These are phyloP conservation scores for Puccinellia tenuiflora DNA, from an alignment of 176 grass and related monocot species.

Conservation along the genomic window DNA sequence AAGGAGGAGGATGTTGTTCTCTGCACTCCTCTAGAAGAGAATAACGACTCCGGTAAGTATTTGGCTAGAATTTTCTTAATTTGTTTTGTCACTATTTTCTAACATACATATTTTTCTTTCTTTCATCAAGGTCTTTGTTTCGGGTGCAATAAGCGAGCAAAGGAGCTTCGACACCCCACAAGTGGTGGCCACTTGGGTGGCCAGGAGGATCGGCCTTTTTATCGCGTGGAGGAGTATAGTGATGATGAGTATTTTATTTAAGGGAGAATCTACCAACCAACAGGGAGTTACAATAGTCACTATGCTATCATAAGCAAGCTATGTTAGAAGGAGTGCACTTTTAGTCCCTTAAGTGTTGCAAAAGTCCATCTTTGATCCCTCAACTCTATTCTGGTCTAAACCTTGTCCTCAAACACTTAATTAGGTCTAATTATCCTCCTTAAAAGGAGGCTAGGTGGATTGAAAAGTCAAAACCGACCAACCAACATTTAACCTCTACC, in stretches of 20 bases:
- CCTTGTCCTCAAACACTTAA: too few species aligned
- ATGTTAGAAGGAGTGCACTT: too few species aligned
- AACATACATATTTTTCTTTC: not conserved
- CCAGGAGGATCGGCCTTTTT: not conserved
- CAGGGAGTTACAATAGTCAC: too few species aligned
- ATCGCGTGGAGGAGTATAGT: not conserved
- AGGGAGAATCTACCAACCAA: too few species aligned
- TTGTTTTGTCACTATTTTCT: not conserved
- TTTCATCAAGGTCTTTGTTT: not conserved
- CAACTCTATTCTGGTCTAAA: too few species aligned
- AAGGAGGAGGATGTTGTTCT: not conserved
- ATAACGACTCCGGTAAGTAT: not conserved
- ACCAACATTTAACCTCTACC: too few species aligned
- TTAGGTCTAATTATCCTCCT: too few species aligned
- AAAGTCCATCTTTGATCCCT: too few species aligned
- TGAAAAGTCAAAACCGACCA: too few species aligned
- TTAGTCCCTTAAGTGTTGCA: too few species aligned
- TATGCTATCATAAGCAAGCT: too few species aligned
- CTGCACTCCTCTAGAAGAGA: not conserved
- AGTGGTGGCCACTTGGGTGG: not conserved
- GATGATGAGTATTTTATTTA: not conserved
- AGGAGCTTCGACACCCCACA: not conserved
- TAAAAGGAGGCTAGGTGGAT: too few species aligned
- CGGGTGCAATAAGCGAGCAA: not conserved
- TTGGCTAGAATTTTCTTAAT: not conserved